phyloP scores from a whole-genome alignment of 2,329 filamentous ascomycete genomes.

The Curvularia verruculosa region DNA sequence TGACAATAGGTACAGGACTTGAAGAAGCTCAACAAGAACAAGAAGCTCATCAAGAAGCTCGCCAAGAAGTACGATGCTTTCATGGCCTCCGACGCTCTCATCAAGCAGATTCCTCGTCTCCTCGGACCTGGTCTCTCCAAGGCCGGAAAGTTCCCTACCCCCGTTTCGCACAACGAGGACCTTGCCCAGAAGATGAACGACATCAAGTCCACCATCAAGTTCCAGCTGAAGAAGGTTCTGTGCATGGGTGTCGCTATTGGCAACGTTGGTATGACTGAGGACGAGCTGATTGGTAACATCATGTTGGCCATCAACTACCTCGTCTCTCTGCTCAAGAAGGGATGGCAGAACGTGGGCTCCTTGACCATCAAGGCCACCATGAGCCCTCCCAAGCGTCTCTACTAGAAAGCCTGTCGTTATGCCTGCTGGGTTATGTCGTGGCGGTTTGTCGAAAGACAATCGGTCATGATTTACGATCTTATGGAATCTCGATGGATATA shows the following conservation, averaged over 20 bases:
- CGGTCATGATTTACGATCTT: conserved; percentile 24
- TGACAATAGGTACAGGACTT: conserved; percentile 63
- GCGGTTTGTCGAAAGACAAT: conserved; percentile 26
- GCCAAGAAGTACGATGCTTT: conserved; percentile 99
- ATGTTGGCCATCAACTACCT: conserved; percentile 99
- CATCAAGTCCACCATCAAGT: conserved; percentile 99
- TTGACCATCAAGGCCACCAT: conserved; percentile 99
- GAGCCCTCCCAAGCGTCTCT: conserved; percentile 97
- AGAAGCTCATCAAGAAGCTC: conserved; percentile 99
- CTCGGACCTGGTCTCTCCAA: conserved; percentile 69
- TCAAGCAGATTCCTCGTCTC: conserved; percentile 99
- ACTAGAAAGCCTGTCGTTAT: conserved; percentile 65
- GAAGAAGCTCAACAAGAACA: conserved; percentile 99
- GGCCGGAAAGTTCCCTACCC: conserved; percentile 99
- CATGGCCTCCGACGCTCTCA: conserved; percentile 93
- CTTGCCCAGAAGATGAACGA: conserved; percentile 95
- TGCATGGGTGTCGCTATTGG: conserved; percentile 99
- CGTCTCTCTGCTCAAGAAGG: conserved; percentile 99
- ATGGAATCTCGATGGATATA: conserved; percentile 28
- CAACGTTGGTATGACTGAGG: conserved; percentile 96
- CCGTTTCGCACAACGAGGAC: conserved; percentile 96
- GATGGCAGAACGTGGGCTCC: conserved; percentile 99
- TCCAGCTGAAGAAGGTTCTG: conserved; percentile 99
- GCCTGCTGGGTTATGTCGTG: conserved; percentile 24
- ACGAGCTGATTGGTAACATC: conserved; percentile 97